These are phyloP conservation scores for Pythium phragmiticola DNA, from an alignment of 352 stramenopile species.

Conservation along the genomic window DNA sequence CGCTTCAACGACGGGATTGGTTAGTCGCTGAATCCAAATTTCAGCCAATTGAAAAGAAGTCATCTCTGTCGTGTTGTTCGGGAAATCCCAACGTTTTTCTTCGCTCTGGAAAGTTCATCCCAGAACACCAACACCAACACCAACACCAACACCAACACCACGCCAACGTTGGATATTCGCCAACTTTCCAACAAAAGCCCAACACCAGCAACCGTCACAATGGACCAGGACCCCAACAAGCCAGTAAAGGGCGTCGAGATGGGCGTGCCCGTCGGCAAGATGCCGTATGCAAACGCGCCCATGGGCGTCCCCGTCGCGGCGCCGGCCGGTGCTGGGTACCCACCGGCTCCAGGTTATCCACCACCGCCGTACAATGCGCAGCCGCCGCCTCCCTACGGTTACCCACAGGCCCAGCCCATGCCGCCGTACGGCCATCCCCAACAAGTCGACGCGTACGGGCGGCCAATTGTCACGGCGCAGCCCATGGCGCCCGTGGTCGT, in stretches of 20 bases:
- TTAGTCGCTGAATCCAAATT: slow-evolving; percentile 1
- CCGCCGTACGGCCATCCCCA: slow-evolving; percentile 2
- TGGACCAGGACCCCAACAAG: slow-evolving; percentile 27
- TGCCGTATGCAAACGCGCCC: slow-evolving; percentile 21
- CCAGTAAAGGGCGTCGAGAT: slow-evolving; percentile 26
- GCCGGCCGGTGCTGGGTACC: slow-evolving; percentile 4
- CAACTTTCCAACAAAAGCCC: background rate
- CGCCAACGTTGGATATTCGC: slow-evolving; percentile 2
- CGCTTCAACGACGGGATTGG: background rate
- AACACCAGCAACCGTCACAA: slow-evolving; percentile 2
- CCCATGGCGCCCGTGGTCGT: slow-evolving; percentile 36
- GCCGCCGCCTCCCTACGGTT: slow-evolving; percentile 1
- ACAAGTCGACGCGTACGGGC: slow-evolving; percentile 47
- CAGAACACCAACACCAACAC: slow-evolving; percentile 10
- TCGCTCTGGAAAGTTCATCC: slow-evolving; percentile 2
- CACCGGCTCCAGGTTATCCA: background rate
- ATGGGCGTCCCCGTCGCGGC: slow-evolving; percentile 33
- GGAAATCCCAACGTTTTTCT: background rate
- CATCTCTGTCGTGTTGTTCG: background rate
- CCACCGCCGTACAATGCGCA: slow-evolving; percentile 13
- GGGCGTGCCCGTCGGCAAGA: slow-evolving; percentile 27
- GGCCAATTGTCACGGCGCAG: slow-evolving; percentile 45
- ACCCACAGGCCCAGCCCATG: background rate
- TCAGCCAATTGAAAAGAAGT: slow-evolving; percentile 4
- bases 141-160: slow-evolving; percentile 11